phyloP scores from a whole-genome alignment of 331 rosid genomes.

The Quercus phellos region DNA sequence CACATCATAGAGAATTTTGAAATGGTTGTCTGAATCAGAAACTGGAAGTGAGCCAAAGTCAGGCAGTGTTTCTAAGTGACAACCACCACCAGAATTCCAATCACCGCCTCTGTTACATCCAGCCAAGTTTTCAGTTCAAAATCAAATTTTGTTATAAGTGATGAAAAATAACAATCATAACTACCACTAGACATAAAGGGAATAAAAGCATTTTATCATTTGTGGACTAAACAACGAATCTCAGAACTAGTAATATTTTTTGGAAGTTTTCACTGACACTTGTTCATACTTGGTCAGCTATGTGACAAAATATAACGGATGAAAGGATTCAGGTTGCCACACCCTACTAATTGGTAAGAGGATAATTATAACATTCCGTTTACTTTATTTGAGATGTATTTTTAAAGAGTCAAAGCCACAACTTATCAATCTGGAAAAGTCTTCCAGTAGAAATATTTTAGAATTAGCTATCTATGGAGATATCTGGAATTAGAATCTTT shows the following conservation, averaged over 20 bases:
- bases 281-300: not conserved
- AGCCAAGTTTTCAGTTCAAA: constrained; percentile 19
- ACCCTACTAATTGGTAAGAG: not conserved
- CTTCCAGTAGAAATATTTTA: not conserved
- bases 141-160: constrained; percentile 5
- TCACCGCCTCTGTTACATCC: constrained; percentile 61
- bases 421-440: not conserved
- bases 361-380: not conserved
- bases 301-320: not conserved
- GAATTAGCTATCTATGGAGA: not conserved
- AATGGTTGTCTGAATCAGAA: constrained; percentile 28
- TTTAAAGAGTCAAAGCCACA: not conserved
- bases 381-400: not conserved
- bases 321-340: not conserved
- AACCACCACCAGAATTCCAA: constrained; percentile 88
- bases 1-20: constrained; percentile 35
- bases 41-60: constrained; percentile 41
- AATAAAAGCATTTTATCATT: not conserved
- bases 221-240: constrained; percentile 5
- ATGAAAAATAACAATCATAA: not conserved
- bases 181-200: not conserved
- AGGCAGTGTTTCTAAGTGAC: constrained; percentile 74
- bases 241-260: not conserved
- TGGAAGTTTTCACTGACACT: not conserved
- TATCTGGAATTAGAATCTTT: not conserved